These are phyloP conservation scores for Epichloe glyceriae DNA, from an alignment of 2,329 filamentous ascomycete genomes.

Conservation along the genomic window DNA sequence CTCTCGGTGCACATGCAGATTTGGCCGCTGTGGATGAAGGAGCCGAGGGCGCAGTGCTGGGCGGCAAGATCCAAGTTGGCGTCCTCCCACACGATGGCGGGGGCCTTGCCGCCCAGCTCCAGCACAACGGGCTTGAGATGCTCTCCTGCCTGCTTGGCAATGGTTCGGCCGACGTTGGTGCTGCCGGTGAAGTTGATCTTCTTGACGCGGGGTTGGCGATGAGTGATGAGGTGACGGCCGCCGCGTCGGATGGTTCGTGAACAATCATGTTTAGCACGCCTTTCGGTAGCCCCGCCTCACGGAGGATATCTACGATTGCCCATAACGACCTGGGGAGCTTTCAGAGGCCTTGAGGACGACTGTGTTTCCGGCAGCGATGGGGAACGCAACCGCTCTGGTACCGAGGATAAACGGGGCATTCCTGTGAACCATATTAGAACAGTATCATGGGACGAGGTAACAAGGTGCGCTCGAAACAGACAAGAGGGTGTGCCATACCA, in stretches of 20 bases:
- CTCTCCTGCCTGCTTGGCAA: constrained; percentile 56
- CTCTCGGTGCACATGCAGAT: constrained; percentile 80
- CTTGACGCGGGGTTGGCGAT: constrained; percentile 54
- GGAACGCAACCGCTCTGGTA: constrained; percentile 41
- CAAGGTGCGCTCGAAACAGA: neutral
- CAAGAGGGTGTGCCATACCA: constrained; percentile 42
- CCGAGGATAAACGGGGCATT: constrained; percentile 46
- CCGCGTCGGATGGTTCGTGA: constrained; percentile 50
- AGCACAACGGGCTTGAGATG: constrained; percentile 68
- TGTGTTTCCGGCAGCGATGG: constrained; percentile 69
- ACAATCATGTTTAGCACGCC: constrained; percentile 66
- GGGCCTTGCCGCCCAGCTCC: constrained; percentile 74
- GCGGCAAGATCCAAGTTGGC: constrained; percentile 65
- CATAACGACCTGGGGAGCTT: constrained; percentile 47
- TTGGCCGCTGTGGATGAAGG: constrained; percentile 65
- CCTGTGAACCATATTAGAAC: constrained; percentile 22
- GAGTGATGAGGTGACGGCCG: constrained; percentile 51
- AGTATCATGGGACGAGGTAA: neutral
- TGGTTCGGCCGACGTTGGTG: constrained; percentile 59
- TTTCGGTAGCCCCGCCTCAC: constrained; percentile 61
- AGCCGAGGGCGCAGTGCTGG: constrained; percentile 50
- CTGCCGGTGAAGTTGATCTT: constrained; percentile 84
- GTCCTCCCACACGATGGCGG: constrained; percentile 67
- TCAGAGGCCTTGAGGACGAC: constrained; percentile 62
- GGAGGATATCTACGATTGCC: constrained; percentile 49